Conservation (phyloP, 768 basidiomycete species). For the Porphyrellus cyaneotinctus region DNA sequence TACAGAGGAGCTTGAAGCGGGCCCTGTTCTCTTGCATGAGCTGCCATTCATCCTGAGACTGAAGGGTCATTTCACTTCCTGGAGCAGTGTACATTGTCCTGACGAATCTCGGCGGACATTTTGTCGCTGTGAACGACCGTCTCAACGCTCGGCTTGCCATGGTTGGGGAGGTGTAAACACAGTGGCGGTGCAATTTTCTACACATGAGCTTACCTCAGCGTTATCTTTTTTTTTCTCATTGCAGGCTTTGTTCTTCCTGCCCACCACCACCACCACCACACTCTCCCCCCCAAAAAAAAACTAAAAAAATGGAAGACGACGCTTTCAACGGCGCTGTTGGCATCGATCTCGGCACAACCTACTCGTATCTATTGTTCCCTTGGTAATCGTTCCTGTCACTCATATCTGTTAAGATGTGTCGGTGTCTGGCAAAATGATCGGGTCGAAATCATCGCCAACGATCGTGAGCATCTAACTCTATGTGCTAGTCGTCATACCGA, state of each 20-base stretch:
- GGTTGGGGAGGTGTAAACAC: conserved; percentile 6
- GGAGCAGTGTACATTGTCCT: conserved; percentile 31
- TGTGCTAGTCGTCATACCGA: not conserved
- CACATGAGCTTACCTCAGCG: conserved; percentile 53
- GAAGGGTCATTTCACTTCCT: conserved; percentile 31
- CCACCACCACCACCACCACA: conserved; percentile 31
- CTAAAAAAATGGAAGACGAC: conserved; percentile 77
- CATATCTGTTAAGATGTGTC: conserved; percentile 65
- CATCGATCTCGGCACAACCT: conserved; percentile 96
- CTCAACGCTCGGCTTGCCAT: conserved; percentile 29
- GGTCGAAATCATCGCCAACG: conserved; percentile 98
- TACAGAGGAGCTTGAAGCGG: conserved; percentile 54
- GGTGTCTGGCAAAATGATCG: conserved; percentile 99
- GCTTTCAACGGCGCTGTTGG: conserved; percentile 92
- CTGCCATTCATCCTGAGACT: conserved; percentile 61
- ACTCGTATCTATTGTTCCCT: conserved; percentile 60
- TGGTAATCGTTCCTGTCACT: conserved; percentile 21
- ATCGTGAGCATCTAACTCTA: conserved; percentile 56
- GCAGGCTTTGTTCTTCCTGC: conserved; percentile 16
- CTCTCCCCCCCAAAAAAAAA: conserved; percentile 31
- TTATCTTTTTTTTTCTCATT: conserved; percentile 35
- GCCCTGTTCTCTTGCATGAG: conserved; percentile 57
- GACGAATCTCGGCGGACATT: conserved; percentile 20
- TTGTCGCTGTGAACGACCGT: conserved; percentile 19
- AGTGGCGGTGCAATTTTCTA: conserved; percentile 34